phyloP scores from a whole-genome alignment of 2,329 filamentous ascomycete species.

The Ceratocystiopsis sp. region DNA sequence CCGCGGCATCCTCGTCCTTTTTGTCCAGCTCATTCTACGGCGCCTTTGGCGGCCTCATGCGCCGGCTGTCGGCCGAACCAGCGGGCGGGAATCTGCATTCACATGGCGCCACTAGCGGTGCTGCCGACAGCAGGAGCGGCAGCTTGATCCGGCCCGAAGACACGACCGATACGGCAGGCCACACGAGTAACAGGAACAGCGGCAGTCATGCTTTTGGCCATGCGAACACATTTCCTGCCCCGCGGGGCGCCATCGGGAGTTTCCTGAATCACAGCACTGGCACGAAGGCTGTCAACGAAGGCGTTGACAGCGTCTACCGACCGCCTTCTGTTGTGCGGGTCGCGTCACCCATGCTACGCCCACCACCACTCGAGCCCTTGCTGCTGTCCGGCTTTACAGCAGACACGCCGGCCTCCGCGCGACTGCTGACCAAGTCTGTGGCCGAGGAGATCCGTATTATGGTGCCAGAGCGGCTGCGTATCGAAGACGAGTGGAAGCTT shows the following conservation, averaged over 20 bases:
- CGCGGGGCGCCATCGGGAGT: neutral
- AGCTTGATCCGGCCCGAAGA: too few relatives aligned
- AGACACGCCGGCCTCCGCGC: constrained; percentile 40
- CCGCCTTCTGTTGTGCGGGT: constrained; percentile 29
- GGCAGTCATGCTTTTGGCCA: constrained; percentile 1
- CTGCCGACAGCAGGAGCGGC: too few relatives aligned
- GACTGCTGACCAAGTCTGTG: constrained; percentile 52
- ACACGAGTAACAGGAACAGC: too few relatives aligned
- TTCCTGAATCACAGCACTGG: neutral
- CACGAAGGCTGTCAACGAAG: constrained; percentile 2
- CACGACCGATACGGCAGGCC: too few relatives aligned
- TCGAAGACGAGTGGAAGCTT: constrained; percentile 73
- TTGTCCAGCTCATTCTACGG: constrained; percentile 18
- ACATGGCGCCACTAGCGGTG: neutral
- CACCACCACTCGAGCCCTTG: constrained; percentile 74
- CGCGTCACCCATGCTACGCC: constrained; percentile 58
- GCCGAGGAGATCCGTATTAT: constrained; percentile 89
- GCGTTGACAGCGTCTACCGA: constrained; percentile 21
- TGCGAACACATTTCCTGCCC: constrained; percentile 1
- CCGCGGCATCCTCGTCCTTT: constrained; percentile 14
- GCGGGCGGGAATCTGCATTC: constrained; percentile 12
- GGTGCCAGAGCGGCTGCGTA: constrained; percentile 69
- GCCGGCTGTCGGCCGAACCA: constrained; percentile 43
- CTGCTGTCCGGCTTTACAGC: constrained; percentile 48
- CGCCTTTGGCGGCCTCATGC: constrained; percentile 46